Percentiles rank a stretch among this genome's conserved stretches.
Evolutionary conservation across 495 filamentous ascomycete species (phyloP).

Genomic region (Penicillium argentinense): DNA sequence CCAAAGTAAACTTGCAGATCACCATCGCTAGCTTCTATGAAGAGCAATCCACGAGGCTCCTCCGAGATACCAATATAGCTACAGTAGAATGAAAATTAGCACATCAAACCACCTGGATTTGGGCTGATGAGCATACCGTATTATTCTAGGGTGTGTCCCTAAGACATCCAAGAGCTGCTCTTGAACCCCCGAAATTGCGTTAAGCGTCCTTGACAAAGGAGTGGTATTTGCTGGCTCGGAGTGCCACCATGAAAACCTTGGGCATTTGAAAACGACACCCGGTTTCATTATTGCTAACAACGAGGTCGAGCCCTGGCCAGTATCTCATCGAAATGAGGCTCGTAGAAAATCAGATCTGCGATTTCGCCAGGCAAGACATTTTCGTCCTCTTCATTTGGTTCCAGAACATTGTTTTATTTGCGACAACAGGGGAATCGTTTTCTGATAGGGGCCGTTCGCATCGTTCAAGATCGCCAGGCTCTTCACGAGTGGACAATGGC

Average conservation of each 20-base stretch:
- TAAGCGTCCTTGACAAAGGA: slow-evolving; percentile 12
- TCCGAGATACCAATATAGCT: slow-evolving; percentile 16
- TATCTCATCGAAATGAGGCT: slow-evolving; percentile 7
- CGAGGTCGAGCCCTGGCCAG: slow-evolving; percentile 5
- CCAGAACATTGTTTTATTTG: no score
- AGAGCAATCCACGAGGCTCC: slow-evolving; percentile 15
- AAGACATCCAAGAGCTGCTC: slow-evolving; percentile 13
- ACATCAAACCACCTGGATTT: not conserved
- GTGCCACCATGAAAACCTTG: slow-evolving; percentile 16
- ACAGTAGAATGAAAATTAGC: slow-evolving; percentile 1
- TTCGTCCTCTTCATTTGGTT: no score
- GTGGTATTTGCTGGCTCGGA: not conserved
- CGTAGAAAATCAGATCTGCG: slow-evolving; percentile 9
- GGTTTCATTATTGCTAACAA: slow-evolving; percentile 14
- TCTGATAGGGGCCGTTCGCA: no score
- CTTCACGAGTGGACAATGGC: no score
- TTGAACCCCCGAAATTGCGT: slow-evolving; percentile 17
- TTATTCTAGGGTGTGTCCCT: slow-evolving; percentile 16
- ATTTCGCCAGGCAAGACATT: no score
- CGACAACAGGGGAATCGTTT: no score
- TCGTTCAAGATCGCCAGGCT: no score
- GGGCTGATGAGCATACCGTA: slow-evolving; percentile 11
- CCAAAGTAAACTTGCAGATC: slow-evolving; percentile 21
- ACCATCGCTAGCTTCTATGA: slow-evolving; percentile 19
- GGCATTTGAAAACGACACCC: slow-evolving; percentile 14